Evolutionary conservation across 2,329 filamentous ascomycete genomes (phyloP).

Genomic region (Phialocephala subalpina): DNA sequence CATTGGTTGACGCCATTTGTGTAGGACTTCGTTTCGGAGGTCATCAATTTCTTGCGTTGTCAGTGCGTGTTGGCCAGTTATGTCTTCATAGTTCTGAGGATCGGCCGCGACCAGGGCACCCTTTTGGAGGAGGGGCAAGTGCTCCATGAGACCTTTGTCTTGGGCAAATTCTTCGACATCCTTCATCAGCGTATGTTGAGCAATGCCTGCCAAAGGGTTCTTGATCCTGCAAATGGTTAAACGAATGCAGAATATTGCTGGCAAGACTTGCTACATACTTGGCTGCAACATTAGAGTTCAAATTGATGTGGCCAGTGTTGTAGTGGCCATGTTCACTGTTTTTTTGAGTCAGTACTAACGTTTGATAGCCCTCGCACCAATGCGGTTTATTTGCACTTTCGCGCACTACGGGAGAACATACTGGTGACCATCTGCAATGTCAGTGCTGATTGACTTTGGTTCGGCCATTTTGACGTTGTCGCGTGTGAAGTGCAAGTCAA

Average conservation of each 20-base stretch:
- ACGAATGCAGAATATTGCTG: slow-evolving; percentile 15
- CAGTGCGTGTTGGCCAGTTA: slow-evolving; percentile 65
- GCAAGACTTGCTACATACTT: slow-evolving; percentile 30
- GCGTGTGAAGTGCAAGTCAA: not conserved
- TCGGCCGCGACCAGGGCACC: slow-evolving; percentile 80
- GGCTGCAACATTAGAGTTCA: slow-evolving; percentile 35
- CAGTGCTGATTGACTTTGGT: not conserved
- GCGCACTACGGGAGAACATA: not conserved
- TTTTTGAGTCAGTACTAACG: not conserved
- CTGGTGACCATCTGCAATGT: not conserved
- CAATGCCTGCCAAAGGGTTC: slow-evolving; percentile 64
- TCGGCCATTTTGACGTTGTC: slow-evolving; percentile 11
- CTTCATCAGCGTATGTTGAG: slow-evolving; percentile 56
- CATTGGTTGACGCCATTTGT: slow-evolving; percentile 72
- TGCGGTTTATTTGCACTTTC: not conserved
- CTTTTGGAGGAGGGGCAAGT: slow-evolving; percentile 66
- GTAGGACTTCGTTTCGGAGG: slow-evolving; percentile 69
- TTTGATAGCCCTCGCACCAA: not conserved
- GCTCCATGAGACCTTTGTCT: slow-evolving; percentile 64
- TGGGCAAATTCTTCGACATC: slow-evolving; percentile 68
- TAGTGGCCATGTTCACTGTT: not conserved
- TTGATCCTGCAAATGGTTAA: slow-evolving; percentile 51
- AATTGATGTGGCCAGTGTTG: slow-evolving; percentile 27
- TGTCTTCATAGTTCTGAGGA: slow-evolving; percentile 67
- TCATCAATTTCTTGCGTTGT: slow-evolving; percentile 65